Conservation (phyloP, 164 flowering plant species). For the Piper betle region DNA sequence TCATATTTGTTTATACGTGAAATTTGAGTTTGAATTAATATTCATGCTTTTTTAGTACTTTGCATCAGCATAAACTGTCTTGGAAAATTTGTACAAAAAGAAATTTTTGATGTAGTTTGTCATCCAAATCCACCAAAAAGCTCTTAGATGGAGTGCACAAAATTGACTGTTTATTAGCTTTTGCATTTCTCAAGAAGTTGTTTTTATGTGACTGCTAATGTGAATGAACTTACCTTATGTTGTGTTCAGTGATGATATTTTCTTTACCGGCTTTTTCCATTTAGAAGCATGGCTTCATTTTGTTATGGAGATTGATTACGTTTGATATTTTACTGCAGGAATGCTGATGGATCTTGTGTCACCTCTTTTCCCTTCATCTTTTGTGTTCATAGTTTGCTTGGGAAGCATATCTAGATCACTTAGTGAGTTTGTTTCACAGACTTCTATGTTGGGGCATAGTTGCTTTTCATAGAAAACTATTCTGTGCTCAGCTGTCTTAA, state of each 20-base stretch:
- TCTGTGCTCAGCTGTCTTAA: background rate
- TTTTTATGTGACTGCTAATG: too few relatives aligned
- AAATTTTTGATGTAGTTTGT: background rate
- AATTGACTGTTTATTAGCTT: too few relatives aligned
- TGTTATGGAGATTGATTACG: background rate
- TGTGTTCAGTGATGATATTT: too few relatives aligned
- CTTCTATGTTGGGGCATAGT: background rate
- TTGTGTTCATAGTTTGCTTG: conserved; percentile 69
- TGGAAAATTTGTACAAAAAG: background rate
- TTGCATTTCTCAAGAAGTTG: too few relatives aligned
- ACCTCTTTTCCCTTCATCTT: conserved; percentile 84
- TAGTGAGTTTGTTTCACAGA: conserved; percentile 41
- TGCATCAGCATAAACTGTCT: background rate
- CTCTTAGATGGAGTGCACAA: too few relatives aligned
- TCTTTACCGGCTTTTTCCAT: too few relatives aligned
- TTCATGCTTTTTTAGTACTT: too few relatives aligned
- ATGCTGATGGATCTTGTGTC: conserved; percentile 98
- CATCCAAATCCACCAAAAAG: background rate
- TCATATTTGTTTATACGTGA: background rate
- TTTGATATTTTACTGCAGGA: conserved; percentile 43
- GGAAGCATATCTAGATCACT: conserved; percentile 97
- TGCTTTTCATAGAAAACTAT: background rate
- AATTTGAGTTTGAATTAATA: too few relatives aligned
- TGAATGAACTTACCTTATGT: too few relatives aligned
- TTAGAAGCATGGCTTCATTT: background rate